Evolutionary conservation across 331 rosid genomes (phyloP).

Genomic region (Malus hybrid): DNA sequence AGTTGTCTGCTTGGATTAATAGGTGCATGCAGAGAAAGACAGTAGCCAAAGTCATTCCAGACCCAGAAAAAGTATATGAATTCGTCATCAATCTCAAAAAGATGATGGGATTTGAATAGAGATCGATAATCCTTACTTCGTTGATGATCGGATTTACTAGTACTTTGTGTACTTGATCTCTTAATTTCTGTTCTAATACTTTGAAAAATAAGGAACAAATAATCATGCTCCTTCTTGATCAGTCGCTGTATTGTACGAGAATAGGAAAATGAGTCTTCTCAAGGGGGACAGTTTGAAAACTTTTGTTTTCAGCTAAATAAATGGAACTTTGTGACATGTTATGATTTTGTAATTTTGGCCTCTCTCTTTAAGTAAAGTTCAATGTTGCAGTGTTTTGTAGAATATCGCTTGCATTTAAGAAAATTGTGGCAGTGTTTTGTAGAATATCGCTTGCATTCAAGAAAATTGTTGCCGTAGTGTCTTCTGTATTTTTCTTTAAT

Average conservation of each 20-base stretch:
- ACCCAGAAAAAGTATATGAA: constrained; percentile 42
- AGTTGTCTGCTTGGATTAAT: constrained; percentile 57
- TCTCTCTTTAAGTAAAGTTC: too few species aligned
- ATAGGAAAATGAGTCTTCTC: not conserved
- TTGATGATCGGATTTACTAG: not conserved
- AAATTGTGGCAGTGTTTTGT: too few species aligned
- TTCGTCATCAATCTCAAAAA: constrained; percentile 36
- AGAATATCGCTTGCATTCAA: too few species aligned
- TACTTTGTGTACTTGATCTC: not conserved
- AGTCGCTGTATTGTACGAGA: not conserved
- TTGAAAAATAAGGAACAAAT: not conserved
- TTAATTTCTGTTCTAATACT: not conserved
- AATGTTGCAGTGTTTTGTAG: not conserved
- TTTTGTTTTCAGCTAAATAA: not conserved
- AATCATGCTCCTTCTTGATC: not conserved
- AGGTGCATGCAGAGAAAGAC: constrained; percentile 36
- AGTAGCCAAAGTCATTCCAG: constrained; percentile 41
- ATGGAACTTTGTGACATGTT: not conserved
- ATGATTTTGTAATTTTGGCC: not conserved
- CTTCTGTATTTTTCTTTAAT: too few species aligned
- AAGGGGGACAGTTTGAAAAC: not conserved
- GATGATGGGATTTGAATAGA: constrained; percentile 36
- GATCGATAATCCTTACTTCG: not conserved
- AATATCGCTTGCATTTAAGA: too few species aligned
- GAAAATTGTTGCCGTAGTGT: too few species aligned